Evolutionary conservation across 345 rosid species (phyloP).

Genomic region (Hypericum androsaemum): DNA sequence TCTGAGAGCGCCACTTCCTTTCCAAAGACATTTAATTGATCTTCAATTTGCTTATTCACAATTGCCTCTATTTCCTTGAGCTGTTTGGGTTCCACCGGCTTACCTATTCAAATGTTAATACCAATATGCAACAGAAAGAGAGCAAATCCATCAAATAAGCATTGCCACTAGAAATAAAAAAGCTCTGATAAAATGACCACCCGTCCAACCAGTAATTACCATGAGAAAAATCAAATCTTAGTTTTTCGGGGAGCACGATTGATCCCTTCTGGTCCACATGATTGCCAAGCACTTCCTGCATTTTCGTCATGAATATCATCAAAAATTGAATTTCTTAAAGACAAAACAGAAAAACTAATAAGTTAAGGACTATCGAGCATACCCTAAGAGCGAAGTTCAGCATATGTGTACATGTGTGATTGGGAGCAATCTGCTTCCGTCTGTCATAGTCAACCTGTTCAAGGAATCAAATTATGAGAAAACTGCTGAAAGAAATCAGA

Average conservation of each 20-base stretch:
- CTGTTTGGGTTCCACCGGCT: conserved; percentile 67
- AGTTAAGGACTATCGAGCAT: conserved; percentile 6
- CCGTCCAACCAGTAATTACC: conserved; percentile 34
- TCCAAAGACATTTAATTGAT: conserved; percentile 69
- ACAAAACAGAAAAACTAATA: not conserved
- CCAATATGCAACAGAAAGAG: conserved; percentile 8
- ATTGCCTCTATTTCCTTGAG: conserved; percentile 74
- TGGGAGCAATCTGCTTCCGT: conserved; percentile 84
- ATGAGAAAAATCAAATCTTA: conserved; percentile 95
- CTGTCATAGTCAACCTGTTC: conserved; percentile 84
- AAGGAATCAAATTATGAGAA: conserved; percentile 2
- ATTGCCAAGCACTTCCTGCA: conserved; percentile 86
- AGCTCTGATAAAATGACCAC: not conserved
- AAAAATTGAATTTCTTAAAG: not conserved
- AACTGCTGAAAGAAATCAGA: not conserved
- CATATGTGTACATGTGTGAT: conserved; percentile 97
- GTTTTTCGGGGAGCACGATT: conserved; percentile 88
- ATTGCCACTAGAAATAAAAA: not conserved
- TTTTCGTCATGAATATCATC: conserved; percentile 7
- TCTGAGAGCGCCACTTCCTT: conserved; percentile 71
- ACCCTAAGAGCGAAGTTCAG: conserved; percentile 92
- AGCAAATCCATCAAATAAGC: not conserved
- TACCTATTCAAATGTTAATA: conserved; percentile 38
- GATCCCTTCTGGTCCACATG: conserved; percentile 99
- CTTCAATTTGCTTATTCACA: conserved; percentile 82